Evolutionary conservation across 305 asterid genomes (phyloP), one percentile per base, ranked within the genome.

Genomic region (Fraxinus latifolia): DNA sequence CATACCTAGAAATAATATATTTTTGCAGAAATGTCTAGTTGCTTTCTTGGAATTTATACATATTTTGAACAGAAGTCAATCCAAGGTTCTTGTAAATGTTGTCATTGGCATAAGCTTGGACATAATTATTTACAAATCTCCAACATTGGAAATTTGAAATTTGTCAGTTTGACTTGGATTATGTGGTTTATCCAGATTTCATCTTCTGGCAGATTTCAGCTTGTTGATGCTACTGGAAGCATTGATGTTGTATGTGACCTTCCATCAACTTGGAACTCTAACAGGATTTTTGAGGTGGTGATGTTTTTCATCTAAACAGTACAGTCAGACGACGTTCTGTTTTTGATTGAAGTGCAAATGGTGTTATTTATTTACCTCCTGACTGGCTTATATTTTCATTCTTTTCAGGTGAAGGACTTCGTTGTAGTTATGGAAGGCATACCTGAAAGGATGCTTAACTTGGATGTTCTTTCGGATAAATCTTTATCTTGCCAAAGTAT

Each of bases 211-310:
- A 88, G 91, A 86, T 80, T 94, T 87, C 94, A 93, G 87, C 93
- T 96, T 85, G 92, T 87, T 87, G 99, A 96, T 87, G 93, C 98
- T 74, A 94, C 98, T 74, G 98, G 97, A 27, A 82, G 88, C 77
- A 84, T 96, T 55, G 98, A 96, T 85, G 90, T 92, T 78, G 82
- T 85, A 85, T 87, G 89, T 83, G 89, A 88, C 83, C 87, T 86
- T 85, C 89, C 98, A 77, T 83, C 85, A 84, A 87, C 80, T 75
- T 90, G 92, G 94, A 84, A 88, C 76, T 84, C 81, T 55, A 79
- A 88, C 79, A 89, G 84, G 81, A 85, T 94, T 78, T 90, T 90
- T 80, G 97, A 92, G 98, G 99, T 91, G 80, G 65, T 87, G 84
- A 82, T 82, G 42, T 62, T 78, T 78, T 65, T 39, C 76, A 80